Base-by-base conservation (phyloP, 2,329 filamentous ascomycete species). In the Pyrenophora seminiperda region DNA sequence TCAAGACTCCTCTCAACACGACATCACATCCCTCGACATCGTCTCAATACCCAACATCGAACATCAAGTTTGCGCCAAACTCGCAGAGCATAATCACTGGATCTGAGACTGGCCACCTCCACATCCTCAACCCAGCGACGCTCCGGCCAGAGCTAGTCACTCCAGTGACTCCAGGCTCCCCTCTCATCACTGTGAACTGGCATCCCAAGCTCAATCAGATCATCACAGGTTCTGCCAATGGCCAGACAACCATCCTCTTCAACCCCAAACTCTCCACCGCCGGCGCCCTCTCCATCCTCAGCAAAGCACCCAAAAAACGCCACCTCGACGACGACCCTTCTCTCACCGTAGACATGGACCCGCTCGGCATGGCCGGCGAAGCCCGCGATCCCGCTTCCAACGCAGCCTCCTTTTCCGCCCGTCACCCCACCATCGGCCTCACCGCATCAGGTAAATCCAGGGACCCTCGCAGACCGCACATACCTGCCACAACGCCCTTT, bases 121-220 rank as follows among this genome's bases (percentile, higher is more conserved):
- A 97, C 74, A 94, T 99, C 53, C 77, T 99, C 51, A 97, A 97
- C 67, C 90, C 94, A 1, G 94, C 91, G 31, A 97, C 95, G 41
- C 80, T 99, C 47, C 86, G 83, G 50, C 81, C 92, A 1, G 92
- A 97, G 69, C 84, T 91, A 22, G 85, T 93, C 47, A 96, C 93
- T 2, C 88, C 90, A 3, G 85, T 99, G n/a, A 97, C 93, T 0
- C 87, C 91, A 0, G 88, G 88, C 11, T 89, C 86, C 5, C 83
- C 93, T 1, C 77, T 99, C 7, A 89, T 97, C 54, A 86, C 87
- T 2, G 90, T 96, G 19, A 79, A 89, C 55, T 99, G 94, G 94
- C 93, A 99, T 67, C 82, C 89, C 15, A 96, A 91, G 73, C 85
- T 99, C 67, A 97, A 99, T 71, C 94, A 99, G 69, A 96, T 99